Percentiles rank a stretch among this genome's conserved stretches.
These are phyloP conservation scores for Aspergillus indologenus DNA, from an alignment of 495 filamentous ascomycete genomes.

Conservation along the genomic window DNA sequence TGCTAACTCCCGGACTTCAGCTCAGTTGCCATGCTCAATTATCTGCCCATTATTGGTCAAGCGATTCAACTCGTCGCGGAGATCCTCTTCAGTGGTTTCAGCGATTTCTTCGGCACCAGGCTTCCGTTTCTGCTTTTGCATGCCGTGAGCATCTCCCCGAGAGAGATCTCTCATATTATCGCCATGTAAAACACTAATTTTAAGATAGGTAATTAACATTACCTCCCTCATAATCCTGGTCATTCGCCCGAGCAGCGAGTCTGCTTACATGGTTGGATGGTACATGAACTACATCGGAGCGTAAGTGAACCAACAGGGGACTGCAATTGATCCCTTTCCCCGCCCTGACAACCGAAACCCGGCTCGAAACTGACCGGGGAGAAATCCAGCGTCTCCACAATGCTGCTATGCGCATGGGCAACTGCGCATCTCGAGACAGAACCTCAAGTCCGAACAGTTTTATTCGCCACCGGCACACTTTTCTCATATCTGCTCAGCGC, in stretches of 20 bases:
- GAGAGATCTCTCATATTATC: neutral
- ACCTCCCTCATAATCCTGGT: conserved; percentile 15
- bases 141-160: conserved; percentile 1
- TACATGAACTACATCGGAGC: conserved; percentile 18
- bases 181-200: neutral
- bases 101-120: conserved; percentile 14
- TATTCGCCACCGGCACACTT: conserved; percentile 19
- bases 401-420: conserved; percentile 20
- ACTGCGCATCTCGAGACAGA: conserved; percentile 18
- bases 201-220: conserved; percentile 11
- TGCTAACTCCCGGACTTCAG: neutral
- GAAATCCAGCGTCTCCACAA: conserved; percentile 13
- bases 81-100: conserved; percentile 18
- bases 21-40: conserved; percentile 19
- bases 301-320: conserved; percentile 8
- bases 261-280: conserved; percentile 16
- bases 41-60: conserved; percentile 17
- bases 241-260: conserved; percentile 9
- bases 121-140: conserved; percentile 18
- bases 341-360: neutral
- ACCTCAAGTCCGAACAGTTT: conserved; percentile 18
- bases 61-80: conserved; percentile 19
- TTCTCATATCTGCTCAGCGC: conserved; percentile 18
- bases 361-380: neutral
- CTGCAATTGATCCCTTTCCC: no score